Evolutionary conservation across 345 rosid species (phyloP).

Genomic region (Heritiera littoralis): DNA sequence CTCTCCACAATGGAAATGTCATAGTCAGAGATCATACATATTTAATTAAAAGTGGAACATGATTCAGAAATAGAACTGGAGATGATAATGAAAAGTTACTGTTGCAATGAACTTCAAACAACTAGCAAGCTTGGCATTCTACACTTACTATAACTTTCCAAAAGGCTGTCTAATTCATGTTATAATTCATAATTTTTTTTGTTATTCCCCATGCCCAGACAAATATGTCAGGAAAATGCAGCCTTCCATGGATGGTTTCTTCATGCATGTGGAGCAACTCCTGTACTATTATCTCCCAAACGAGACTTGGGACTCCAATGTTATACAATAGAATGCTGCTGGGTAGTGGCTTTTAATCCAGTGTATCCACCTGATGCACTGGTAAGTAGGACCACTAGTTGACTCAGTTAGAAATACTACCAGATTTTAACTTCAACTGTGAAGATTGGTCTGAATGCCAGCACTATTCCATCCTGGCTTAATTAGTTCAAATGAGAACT

Average conservation of each 20-base stretch:
- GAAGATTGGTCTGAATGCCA: slow-evolving; percentile 6
- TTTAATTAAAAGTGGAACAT: neutral
- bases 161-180: neutral
- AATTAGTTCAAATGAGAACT: neutral
- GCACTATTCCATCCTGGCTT: neutral
- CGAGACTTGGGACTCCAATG: neutral
- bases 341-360: slow-evolving; percentile 10
- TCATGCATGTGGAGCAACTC: neutral
- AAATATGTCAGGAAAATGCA: neutral
- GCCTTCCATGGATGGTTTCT: slow-evolving; percentile 7
- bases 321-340: neutral
- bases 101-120: neutral
- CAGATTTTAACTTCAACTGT: neutral
- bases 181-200: neutral
- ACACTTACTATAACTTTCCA: neutral
- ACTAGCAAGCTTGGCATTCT: neutral
- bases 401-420: neutral
- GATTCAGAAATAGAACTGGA: neutral
- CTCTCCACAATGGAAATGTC: neutral
- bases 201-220: neutral
- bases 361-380: neutral
- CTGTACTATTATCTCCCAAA: neutral
- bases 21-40: neutral
- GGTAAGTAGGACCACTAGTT: neutral
- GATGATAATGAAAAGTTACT: neutral